A percentile compares a stretch with the other conserved stretches of the same genome.
Conservation (phyloP, 1,139 yeast species). For the Suhomyces coccinellae region DNA sequence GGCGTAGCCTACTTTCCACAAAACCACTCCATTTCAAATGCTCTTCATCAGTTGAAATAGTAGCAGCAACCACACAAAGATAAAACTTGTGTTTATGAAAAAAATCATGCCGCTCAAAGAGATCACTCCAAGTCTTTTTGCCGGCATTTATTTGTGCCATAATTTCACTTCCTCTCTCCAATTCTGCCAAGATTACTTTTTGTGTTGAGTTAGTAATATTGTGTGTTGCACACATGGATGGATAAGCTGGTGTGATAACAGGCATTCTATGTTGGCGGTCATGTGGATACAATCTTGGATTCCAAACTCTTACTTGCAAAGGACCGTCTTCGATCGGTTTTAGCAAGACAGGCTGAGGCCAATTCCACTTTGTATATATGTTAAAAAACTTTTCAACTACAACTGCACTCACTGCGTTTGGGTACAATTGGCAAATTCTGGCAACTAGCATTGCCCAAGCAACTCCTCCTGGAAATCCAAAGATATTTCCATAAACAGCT, state of each 20-base stretch:
- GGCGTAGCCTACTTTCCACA: constrained; percentile 84
- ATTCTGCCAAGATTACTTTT: constrained; percentile 71
- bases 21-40: constrained; percentile 90
- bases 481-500: constrained; percentile 90
- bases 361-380: constrained; percentile 85
- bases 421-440: constrained; percentile 91
- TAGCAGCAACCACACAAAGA: constrained; percentile 76
- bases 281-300: constrained; percentile 83
- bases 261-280: constrained; percentile 96
- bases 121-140: constrained; percentile 67
- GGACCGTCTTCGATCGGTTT: constrained; percentile 97
- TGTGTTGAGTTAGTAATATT: constrained; percentile 89
- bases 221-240: constrained; percentile 99
- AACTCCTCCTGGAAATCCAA: constrained; percentile 99
- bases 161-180: constrained; percentile 69
- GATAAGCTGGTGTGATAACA: constrained; percentile 98
- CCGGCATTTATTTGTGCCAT: constrained; percentile 70
- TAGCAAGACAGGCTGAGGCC: constrained; percentile 97
- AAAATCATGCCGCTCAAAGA: constrained; percentile 77
- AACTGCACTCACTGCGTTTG: constrained; percentile 92
- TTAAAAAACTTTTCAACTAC: constrained; percentile 85
- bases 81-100: constrained; percentile 84
- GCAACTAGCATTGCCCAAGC: constrained; percentile 99
- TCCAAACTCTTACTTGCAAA: constrained; percentile 94
- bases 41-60: constrained; percentile 70